Base-by-base conservation (phyloP, 768 basidiomycete species). In the Rhodotorula diobovata region DNA sequence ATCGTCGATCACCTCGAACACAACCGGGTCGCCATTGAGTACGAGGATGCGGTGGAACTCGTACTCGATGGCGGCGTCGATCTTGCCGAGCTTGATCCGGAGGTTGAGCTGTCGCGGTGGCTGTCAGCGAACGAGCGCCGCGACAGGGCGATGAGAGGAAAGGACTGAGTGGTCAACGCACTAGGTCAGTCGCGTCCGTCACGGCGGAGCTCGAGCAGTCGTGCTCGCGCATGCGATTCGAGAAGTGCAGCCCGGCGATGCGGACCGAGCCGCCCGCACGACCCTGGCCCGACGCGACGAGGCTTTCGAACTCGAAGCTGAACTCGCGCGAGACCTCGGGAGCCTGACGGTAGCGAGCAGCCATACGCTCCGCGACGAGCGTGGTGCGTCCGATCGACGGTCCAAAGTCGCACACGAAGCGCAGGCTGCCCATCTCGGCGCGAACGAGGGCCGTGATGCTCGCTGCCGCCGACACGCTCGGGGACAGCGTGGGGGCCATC, bases 331-430 rank as follows among this genome's bases (percentile, higher is more conserved):
- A 77, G 55, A 80, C 79, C 39, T 87, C 87, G 15, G 87, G 87
- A 56, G 93, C 80, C 68, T 84, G 85, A 25, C 89, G 89, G 30
- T 87, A 85, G 56, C 93, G 76, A 32, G 88, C 81, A 16, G 87
- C 84, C 61, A 89, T 83, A 34, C 83, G 81, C 64, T 94, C 81
- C 68, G 61, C 61, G 12, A 87, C 84, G 37, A 96, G 82, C 39
- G 85, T 85, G 59, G 90, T 82, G 39, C 83, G 84, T 66, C 88
- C 88, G 75, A 97, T 93, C 2, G 90, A 89, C 77, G 90, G 89
- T 15, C 91, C 91, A 37, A 97, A 85, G 78, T 96, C 90, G 12
- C 90, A 85, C 59, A 88, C 86, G 50, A 96, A 82, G 43, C 85
- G 85, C 64, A 93, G 86, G 59, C 84, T 85, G 32, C 91, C 86